Conservation (phyloP, 2,329 filamentous ascomycete genomes). For the Penicillium frequentans region DNA sequence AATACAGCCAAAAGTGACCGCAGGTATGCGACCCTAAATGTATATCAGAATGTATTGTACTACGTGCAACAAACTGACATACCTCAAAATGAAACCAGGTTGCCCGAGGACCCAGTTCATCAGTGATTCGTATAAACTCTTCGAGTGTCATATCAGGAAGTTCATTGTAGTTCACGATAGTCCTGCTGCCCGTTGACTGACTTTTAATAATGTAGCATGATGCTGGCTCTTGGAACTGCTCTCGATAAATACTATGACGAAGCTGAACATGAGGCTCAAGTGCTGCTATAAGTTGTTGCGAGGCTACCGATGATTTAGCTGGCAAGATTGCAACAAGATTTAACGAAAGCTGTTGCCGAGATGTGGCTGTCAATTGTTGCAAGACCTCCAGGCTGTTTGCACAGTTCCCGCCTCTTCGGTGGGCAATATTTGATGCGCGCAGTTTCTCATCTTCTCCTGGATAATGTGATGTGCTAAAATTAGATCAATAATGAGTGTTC, state of each 20-base stretch:
- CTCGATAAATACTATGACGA: constrained; percentile 60
- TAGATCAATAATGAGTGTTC: neutral
- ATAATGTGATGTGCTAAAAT: constrained; percentile 52
- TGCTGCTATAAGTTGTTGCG: constrained; percentile 54
- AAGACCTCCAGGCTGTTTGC: constrained; percentile 71
- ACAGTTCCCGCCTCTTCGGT: constrained; percentile 70
- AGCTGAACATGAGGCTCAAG: constrained; percentile 55
- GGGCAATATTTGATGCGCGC: constrained; percentile 59
- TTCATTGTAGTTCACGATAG: constrained; percentile 69
- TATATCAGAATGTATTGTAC: neutral
- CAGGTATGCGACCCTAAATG: constrained; percentile 61
- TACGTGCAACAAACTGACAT: neutral
- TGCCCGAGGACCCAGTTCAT: constrained; percentile 37
- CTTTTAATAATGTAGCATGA: constrained; percentile 71
- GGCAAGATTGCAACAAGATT: constrained; percentile 55
- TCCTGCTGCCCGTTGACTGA: constrained; percentile 59
- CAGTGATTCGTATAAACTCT: constrained; percentile 57
- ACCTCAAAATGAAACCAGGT: constrained; percentile 73
- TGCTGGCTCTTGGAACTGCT: constrained; percentile 56
- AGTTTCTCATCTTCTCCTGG: constrained; percentile 72
- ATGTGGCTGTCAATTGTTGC: constrained; percentile 55
- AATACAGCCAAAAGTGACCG: constrained; percentile 62
- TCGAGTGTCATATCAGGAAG: constrained; percentile 65
- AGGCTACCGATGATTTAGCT: constrained; percentile 50
- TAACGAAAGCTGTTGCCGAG: constrained; percentile 23